These are phyloP conservation scores for Monosporascus sp. DNA, from an alignment of 2,329 filamentous ascomycete genomes.

Conservation along the genomic window DNA sequence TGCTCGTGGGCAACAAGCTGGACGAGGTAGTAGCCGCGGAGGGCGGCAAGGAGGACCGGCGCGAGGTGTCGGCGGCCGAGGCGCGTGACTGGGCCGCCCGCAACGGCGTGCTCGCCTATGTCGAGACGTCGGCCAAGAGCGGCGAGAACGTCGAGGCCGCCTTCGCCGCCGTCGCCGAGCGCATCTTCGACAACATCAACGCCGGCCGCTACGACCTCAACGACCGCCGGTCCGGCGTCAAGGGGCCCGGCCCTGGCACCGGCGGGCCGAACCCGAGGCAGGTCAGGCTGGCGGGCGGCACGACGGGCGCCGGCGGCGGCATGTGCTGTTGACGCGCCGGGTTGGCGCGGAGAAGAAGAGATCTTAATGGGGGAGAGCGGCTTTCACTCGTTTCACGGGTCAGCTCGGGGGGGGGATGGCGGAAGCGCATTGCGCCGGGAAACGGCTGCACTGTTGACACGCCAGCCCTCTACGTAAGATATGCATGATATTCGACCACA, in stretches of 20 bases:
- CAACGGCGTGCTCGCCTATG: constrained; percentile 87
- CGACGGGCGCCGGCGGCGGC: constrained; percentile 33
- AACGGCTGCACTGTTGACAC: too few species aligned
- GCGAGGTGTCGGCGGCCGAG: constrained; percentile 77
- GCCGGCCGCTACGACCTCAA: constrained; percentile 92
- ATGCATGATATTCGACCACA: not conserved
- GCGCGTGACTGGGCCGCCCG: constrained; percentile 82
- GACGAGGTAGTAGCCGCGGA: constrained; percentile 39
- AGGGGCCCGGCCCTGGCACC: constrained; percentile 56
- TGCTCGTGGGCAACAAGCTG: constrained; percentile 92
- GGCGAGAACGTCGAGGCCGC: constrained; percentile 91
- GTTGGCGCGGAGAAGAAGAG: not conserved
- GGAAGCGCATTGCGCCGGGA: too few species aligned
- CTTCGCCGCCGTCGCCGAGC: constrained; percentile 87
- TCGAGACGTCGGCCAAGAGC: constrained; percentile 94
- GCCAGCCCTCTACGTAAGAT: too few species aligned
- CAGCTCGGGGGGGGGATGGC: too few species aligned
- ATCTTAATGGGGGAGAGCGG: too few species aligned
- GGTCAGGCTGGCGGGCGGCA: constrained; percentile 40
- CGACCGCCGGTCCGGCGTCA: constrained; percentile 86
- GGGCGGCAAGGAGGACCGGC: constrained; percentile 50
- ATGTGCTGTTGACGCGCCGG: constrained; percentile 42
- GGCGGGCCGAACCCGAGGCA: constrained; percentile 31
- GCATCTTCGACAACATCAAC: constrained; percentile 96
- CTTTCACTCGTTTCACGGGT: too few species aligned